Evolutionary conservation across 768 basidiomycete genomes (phyloP), one percentile per base, ranked within the genome.

Genomic region (Pulveroboletus sp.): DNA sequence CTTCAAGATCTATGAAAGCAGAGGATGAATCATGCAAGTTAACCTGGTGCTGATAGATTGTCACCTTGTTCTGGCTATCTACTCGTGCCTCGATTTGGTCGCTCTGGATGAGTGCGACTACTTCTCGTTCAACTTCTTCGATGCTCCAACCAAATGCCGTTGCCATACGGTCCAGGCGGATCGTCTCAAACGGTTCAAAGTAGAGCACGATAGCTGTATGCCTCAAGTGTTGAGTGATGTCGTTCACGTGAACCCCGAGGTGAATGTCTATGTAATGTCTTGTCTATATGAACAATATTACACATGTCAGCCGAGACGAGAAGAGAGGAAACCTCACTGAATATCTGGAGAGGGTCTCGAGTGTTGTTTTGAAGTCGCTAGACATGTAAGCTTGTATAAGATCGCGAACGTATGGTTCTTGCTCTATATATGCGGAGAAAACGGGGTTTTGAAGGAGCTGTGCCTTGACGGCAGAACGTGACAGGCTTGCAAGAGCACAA

Each of bases 171-270:
- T 85, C 83, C 24, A 97, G 77, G 36, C 82, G 77, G 63, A 97
- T 90, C 9, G 88, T 82, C 23, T 87, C 77, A 67, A 94, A 98
- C 0, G 94, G 94, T 57, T 84, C 80, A 74, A 97, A 93, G 69
- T 94, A 97, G 40, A 92, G 79, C n/a, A 81, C 73, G 41, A 97
- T 75, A 0, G 91, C 85, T 50, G 82, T 83, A 56, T 86, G 82
- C 34, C 81, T 82, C 67, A 97, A 87, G 25, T 81, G 73, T 58
- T 75, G 76, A 32, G 80, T 79, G 40, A 98, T 73, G 11, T 77
- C 76, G 43, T 69, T 56, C 33, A 92, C 75, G 61, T 97, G 93
- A 5, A 72, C 62, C 6, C 75, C 70, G 16, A 97, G 78, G 66
- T 94, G 87, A 36, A 90, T 77, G 62, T 94, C 90, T 45, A 91